Evolutionary conservation across 257 asterid species (phyloP).

Genomic region (Anisodus acutangulus): DNA sequence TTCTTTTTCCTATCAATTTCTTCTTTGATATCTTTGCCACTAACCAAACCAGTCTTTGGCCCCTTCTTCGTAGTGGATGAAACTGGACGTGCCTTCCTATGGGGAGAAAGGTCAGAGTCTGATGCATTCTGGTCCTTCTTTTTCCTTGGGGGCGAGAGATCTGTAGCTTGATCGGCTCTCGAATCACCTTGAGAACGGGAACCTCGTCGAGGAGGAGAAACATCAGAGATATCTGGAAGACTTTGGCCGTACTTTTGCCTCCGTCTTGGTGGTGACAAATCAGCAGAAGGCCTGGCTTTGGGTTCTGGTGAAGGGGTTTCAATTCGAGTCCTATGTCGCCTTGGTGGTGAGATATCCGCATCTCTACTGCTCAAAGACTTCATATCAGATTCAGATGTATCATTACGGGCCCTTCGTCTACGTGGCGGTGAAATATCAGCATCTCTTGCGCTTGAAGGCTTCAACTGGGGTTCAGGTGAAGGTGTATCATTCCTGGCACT

Average conservation of each 20-base stretch:
- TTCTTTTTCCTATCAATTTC: slow-evolving; percentile 64
- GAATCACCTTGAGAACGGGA: slow-evolving; percentile 37
- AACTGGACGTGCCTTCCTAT: slow-evolving; percentile 58
- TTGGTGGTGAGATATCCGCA: slow-evolving; percentile 34
- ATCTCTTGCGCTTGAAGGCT: too few species aligned
- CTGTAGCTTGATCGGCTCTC: slow-evolving; percentile 37
- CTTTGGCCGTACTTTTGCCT: slow-evolving; percentile 39
- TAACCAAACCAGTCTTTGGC: slow-evolving; percentile 79
- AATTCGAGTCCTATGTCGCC: slow-evolving; percentile 46
- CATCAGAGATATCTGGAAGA: slow-evolving; percentile 47
- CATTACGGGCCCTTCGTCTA: slow-evolving; percentile 44
- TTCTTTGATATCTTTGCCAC: slow-evolving; percentile 71
- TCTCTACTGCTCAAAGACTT: neutral
- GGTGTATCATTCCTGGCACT: neutral
- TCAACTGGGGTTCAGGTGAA: too few species aligned
- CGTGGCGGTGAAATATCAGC: slow-evolving; percentile 35
- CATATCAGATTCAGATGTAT: slow-evolving; percentile 56
- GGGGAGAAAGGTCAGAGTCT: slow-evolving; percentile 77
- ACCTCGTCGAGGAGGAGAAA: slow-evolving; percentile 67
- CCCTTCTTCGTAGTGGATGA: slow-evolving; percentile 42
- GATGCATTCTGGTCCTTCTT: slow-evolving; percentile 37
- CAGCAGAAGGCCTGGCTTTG: slow-evolving; percentile 38
- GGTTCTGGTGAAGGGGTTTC: slow-evolving; percentile 62
- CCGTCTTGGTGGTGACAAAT: slow-evolving; percentile 66
- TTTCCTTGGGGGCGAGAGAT: slow-evolving; percentile 69